phyloP scores from a whole-genome alignment of 2,329 filamentous ascomycete species.

The Arachnopeziza araneosa region DNA sequence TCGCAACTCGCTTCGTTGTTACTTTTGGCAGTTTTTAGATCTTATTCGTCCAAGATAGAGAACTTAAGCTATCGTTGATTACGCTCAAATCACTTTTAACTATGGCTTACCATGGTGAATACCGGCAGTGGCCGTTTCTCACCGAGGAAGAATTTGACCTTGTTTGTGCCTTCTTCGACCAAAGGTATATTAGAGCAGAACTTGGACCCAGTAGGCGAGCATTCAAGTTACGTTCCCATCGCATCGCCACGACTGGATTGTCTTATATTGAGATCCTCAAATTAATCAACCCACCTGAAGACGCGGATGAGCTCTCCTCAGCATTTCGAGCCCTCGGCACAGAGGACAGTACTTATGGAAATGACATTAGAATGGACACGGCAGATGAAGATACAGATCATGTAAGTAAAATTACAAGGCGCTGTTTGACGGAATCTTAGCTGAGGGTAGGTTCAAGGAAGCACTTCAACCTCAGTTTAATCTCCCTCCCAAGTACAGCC shows the following conservation, averaged over 20 bases:
- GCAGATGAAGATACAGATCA: conserved; percentile 26
- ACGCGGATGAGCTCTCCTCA: conserved; percentile 25
- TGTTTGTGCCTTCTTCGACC: conserved; percentile 58
- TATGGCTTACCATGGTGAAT: conserved; percentile 34
- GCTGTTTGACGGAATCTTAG: not conserved
- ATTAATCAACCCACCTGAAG: conserved; percentile 22
- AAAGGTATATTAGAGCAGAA: conserved; percentile 51
- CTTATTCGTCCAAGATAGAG: not conserved
- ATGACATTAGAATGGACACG: conserved; percentile 22
- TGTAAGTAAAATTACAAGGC: conserved; percentile 14
- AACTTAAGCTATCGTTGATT: not conserved
- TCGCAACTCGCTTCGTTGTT: not conserved
- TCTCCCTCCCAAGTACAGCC: conserved; percentile 19
- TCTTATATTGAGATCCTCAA: conserved; percentile 29
- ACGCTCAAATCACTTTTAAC: not conserved
- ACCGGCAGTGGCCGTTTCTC: conserved; percentile 53
- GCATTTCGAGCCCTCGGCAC: conserved; percentile 22
- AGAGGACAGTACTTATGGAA: conserved; percentile 1
- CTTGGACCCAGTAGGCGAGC: conserved; percentile 48
- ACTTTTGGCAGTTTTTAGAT: not conserved
- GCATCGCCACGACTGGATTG: conserved; percentile 23
- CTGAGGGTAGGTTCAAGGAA: conserved; percentile 14
- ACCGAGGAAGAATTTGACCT: conserved; percentile 56
- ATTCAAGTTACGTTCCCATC: conserved; percentile 49
- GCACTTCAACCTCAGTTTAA: conserved; percentile 12